Evolutionary conservation across 1,139 yeast species (phyloP), one percentile per base, ranked within the genome.

Genomic region (Nakaseomyces bracarensis): DNA sequence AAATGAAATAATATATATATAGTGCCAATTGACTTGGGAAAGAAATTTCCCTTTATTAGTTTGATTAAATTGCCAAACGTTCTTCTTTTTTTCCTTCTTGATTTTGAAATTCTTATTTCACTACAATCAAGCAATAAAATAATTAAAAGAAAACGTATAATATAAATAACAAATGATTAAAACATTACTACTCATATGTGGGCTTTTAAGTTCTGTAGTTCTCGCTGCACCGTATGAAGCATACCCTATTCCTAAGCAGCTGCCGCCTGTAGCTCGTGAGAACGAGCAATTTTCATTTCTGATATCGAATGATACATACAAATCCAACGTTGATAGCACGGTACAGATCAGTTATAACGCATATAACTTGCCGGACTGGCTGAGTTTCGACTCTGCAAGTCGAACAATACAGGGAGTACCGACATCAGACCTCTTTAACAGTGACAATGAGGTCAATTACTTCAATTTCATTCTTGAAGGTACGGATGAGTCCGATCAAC

Each of bases 261-360:
- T 79, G 29, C 97, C 97, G 14, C 82, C 87, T 28, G 84, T 91
- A 10, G 96, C 95, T 3, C 71, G 95, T 45, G 74, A 77, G 14
- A 75, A 77, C 49, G 68, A 75, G 50, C 55, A 61, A 1, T 91
- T 82, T 64, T 50, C 66, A n/a, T 91, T 85, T 63, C 72, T 79
- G 35, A 66, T 91, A 43, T 80, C 89, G 40, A 67, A 72, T 45
- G 77, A 79, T 50, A 89, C 98, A 3, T 87, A 75, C 61, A 69
- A 72, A 48, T 72, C 84, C 3, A 53, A 64, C 4, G 50, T 58
- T 7, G 59, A 70, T 29, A 62, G 64, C 19, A 57, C 55, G 14
- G 67, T 69, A 14, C 60, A 64, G 16, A 70, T 86, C 21, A 48
- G 65, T 3, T 86, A 84, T 60, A 53, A 73, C 6, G 82, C 77